A percentile compares a stretch with the other conserved stretches of the same genome.
These are phyloP conservation scores for Penicillium cinerascens DNA, from an alignment of 495 filamentous ascomycete species.

Conservation along the genomic window DNA sequence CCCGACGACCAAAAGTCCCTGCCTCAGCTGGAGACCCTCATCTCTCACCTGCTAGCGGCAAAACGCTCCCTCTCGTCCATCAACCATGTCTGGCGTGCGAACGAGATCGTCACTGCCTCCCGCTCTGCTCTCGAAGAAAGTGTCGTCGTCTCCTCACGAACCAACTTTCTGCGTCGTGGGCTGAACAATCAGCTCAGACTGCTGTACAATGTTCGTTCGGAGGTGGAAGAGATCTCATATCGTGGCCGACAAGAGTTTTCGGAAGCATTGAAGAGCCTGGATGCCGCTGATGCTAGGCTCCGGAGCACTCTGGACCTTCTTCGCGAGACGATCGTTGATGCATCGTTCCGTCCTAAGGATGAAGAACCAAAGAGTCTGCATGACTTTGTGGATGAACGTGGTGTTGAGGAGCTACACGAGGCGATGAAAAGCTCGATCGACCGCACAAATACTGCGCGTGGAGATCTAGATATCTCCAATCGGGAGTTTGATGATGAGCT, in stretches of 20 bases:
- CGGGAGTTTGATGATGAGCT: conserved; percentile 56
- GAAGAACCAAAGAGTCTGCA: conserved; percentile 69
- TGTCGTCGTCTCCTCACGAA: conserved; percentile 72
- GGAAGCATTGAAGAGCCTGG: conserved; percentile 63
- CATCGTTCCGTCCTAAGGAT: conserved; percentile 63
- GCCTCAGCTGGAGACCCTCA: conserved; percentile 63
- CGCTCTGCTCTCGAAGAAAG: conserved; percentile 75
- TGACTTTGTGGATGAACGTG: conserved; percentile 85
- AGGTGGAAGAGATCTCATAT: conserved; percentile 51
- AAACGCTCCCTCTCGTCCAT: conserved; percentile 91
- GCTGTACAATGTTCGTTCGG: conserved; percentile 63
- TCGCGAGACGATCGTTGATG: conserved; percentile 67
- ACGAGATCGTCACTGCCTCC: conserved; percentile 77
- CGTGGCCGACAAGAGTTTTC: conserved; percentile 57
- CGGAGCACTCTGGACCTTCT: conserved; percentile 67
- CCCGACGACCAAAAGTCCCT: conserved; percentile 19
- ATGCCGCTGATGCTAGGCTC: conserved; percentile 68
- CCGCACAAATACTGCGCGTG: conserved; percentile 52
- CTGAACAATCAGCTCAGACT: conserved; percentile 70
- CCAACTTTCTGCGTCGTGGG: conserved; percentile 67
- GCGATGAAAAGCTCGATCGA: conserved; percentile 67
- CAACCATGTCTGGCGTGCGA: conserved; percentile 77
- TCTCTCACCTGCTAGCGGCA: conserved; percentile 77
- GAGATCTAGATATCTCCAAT: conserved; percentile 47
- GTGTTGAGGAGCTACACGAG: conserved; percentile 65